Base-by-base conservation (phyloP, 495 filamentous ascomycete genomes). In the Tuber umbilicatum region DNA sequence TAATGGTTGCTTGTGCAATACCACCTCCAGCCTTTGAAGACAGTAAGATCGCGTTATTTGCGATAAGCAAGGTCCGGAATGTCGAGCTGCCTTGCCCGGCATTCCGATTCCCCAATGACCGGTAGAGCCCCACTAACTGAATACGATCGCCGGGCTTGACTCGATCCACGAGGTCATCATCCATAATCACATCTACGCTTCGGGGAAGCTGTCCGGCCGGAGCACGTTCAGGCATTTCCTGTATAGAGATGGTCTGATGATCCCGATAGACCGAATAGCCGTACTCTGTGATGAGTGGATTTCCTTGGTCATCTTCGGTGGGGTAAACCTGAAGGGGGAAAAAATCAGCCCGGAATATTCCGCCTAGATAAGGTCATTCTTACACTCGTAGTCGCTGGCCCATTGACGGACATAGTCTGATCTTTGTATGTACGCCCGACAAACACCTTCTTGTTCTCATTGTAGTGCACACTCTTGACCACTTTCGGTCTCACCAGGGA, bases 161-260 rank as follows among this genome's bases (percentile, higher is more conserved):
- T 74, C 88, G 90, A 83, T 99, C 95, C 42, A 99, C 95, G 39
- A 99, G 86, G 81, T 99, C 95, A 83, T 99, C 95, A 78, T 99
- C 95, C 77, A 98, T 84, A 74, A 99, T 93, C 31, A 99, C 94
- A 84, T 99, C 95, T n/a, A 98, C 95, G 69, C 94, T 93, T 73
- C 95, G 90, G 74, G 95, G 95, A 78, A 99, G 88, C 86, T 98
- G 95, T 69, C 95, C 95, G 72, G 95, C 94, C 40, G 95, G 95
- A 38, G 95, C 95, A 80, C 95, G 87, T 83, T 99, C 95, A 21
- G 95, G 95, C 95, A 99, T 99, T 87, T 99, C 95, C 86, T 99
- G 95, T 80, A 99, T 97, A 0, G 95, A 98, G 69, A 99, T 93
- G 27, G 93, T 94, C 82, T 99, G 95, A 83, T 99, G 96, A 83